Evolutionary conservation across 2,329 filamentous ascomycete species (phyloP).

Genomic region (Ophiocordyceps camponoti-saundersi): DNA sequence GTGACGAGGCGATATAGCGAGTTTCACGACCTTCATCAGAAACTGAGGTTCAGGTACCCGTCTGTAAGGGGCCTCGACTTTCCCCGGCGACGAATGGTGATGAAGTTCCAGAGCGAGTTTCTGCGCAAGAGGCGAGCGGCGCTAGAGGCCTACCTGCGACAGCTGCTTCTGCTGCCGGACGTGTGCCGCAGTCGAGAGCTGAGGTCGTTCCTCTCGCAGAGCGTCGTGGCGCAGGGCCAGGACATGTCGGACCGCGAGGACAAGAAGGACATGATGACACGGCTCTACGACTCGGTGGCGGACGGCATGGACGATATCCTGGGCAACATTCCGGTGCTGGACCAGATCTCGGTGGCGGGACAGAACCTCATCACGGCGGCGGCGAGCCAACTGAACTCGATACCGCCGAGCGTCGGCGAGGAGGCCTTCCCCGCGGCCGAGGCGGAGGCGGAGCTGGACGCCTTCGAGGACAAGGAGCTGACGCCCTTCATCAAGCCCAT

Average conservation of each 20-base stretch:
- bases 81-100: constrained; percentile 76
- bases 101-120: constrained; percentile 95
- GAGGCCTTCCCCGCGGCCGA: constrained; percentile 44
- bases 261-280: constrained; percentile 77
- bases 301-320: constrained; percentile 98
- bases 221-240: constrained; percentile 52
- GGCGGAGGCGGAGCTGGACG: constrained; percentile 84
- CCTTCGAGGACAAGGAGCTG: constrained; percentile 76
- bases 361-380: constrained; percentile 78
- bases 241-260: constrained; percentile 40
- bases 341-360: constrained; percentile 82
- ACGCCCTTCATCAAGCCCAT: constrained; percentile 98
- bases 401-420: constrained; percentile 33
- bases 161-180: constrained; percentile 72
- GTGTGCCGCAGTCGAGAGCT: constrained; percentile 89
- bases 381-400: constrained; percentile 42
- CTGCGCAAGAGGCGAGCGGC: constrained; percentile 72
- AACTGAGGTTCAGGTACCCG: constrained; percentile 66
- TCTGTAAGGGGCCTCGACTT: constrained; percentile 85
- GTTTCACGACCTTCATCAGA: constrained; percentile 89
- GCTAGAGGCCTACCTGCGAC: constrained; percentile 69
- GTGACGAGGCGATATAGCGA: constrained; percentile 91
- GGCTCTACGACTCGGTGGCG: constrained; percentile 90
- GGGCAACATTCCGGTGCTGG: constrained; percentile 86
- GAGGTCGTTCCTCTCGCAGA: constrained; percentile 81